Base-by-base conservation (phyloP, 345 rosid genomes). In the Ceriops tagal region DNA sequence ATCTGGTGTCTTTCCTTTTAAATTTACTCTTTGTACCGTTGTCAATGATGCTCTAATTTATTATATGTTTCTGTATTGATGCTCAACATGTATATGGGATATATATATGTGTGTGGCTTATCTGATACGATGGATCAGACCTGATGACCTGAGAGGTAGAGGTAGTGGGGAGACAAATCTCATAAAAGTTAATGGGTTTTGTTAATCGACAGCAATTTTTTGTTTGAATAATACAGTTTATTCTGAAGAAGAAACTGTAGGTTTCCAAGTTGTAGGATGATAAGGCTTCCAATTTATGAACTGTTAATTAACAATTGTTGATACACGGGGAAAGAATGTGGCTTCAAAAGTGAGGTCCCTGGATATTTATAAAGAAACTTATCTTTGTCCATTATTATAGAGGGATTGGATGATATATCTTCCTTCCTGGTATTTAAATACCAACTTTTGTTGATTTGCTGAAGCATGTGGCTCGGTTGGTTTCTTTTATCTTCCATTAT, bases 111-210 rank as follows among this genome's bases (percentile, higher is more conserved):
- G 0, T 66, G 58, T 34, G 24, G 60, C 49, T 13, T 39, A 73
- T 39, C 39, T 65, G 71, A 67, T 13, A 61, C 37, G 58, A 73
- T 73, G 72, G 67, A 55, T 67, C 61, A 22, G 62, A 67, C 77
- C 21, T 28, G 28, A 47, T 3, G 49, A 43, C 49, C 49, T 13
- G 62, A 74, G 52, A 55, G 37, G 8, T 34, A 7, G 7, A 34
- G 37, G 1, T 34, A 6, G 46, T 62, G 49, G 57, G 39, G 26
- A 60, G 62, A 43, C 27, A 46, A 11, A 72, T 58, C 61, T 8
- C 49, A 8, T 32, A 47, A 49, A 11, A 49, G 53, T 39, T 46
- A 18, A 18, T 34, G 8, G 53, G 32, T 53, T 26, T 69, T 51
- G 24, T 37, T n/a, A 21, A 16, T 68, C 53, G 20, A 26, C 35